phyloP scores from a whole-genome alignment of 2,329 filamentous ascomycete species.

The Colletotrichum orbiculare region DNA sequence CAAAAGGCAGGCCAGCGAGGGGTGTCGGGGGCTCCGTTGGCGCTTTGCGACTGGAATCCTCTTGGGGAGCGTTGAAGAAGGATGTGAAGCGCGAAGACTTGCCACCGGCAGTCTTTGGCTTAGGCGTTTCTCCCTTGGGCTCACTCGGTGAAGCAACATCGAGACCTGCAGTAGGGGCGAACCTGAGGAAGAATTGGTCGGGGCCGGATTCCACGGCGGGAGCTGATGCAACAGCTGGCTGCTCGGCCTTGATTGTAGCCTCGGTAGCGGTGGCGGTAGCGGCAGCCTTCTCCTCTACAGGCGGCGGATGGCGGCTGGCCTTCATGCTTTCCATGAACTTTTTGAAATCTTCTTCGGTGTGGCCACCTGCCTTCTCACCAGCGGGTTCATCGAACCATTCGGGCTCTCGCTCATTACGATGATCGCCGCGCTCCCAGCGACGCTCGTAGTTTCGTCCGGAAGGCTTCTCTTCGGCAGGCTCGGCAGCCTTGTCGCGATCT shows the following conservation, averaged over 20 bases:
- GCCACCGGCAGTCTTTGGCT: conserved; percentile 61
- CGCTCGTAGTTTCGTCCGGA: conserved; percentile 58
- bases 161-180: conserved; percentile 52
- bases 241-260: conserved; percentile 57
- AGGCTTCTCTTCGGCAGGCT: conserved; percentile 64
- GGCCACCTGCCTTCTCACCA: conserved; percentile 75
- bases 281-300: conserved; percentile 50
- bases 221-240: conserved; percentile 67
- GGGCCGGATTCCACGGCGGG: conserved; percentile 74
- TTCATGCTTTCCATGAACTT: conserved; percentile 96
- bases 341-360: conserved; percentile 92
- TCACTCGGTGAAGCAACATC: conserved; percentile 66
- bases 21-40: conserved; percentile 62
- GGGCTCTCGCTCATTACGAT: conserved; percentile 80
- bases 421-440: conserved; percentile 68
- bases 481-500: conserved; percentile 58
- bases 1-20: conserved; percentile 46
- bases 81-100: conserved; percentile 90
- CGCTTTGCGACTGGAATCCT: conserved; percentile 60
- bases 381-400: conserved; percentile 88
- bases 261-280: conserved; percentile 46
- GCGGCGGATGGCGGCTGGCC: conserved; percentile 62
- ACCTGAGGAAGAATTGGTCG: conserved; percentile 81
- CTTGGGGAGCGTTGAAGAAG: conserved; percentile 73
- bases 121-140: conserved; percentile 51